Conservation (phyloP, 257 asterid species). For the Prunella vulgaris region DNA sequence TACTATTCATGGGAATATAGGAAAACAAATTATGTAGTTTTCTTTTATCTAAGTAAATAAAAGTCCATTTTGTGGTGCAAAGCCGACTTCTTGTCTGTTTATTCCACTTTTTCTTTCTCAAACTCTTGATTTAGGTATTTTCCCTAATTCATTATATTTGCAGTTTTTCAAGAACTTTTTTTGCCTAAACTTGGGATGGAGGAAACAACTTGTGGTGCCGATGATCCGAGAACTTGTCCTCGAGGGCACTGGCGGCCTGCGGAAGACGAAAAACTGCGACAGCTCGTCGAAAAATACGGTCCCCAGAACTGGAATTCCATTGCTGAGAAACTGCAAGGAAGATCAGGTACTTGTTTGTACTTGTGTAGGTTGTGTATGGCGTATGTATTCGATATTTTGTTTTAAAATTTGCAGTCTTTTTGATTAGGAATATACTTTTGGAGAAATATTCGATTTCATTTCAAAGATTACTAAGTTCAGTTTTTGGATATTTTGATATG, state of each 20-base stretch:
- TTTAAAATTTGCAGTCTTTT: background rate
- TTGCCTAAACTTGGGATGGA: conserved; percentile 30
- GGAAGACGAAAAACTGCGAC: conserved; percentile 80
- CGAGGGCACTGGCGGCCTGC: conserved; percentile 97
- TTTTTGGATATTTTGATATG: background rate
- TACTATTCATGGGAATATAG: conserved; percentile 25
- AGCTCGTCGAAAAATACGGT: conserved; percentile 70
- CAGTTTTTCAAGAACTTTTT: conserved; percentile 17
- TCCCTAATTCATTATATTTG: conserved; percentile 9
- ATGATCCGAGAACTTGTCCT: conserved; percentile 64
- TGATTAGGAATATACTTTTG: conserved; percentile 27
- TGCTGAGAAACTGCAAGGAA: conserved; percentile 93
- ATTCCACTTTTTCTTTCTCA: conserved; percentile 16
- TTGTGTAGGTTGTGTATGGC: too few relatives aligned
- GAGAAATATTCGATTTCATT: background rate
- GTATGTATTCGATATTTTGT: too few relatives aligned
- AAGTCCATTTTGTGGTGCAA: conserved; percentile 57
- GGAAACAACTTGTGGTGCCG: conserved; percentile 38
- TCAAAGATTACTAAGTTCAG: background rate
- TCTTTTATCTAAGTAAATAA: conserved; percentile 4
- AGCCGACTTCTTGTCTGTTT: conserved; percentile 32
- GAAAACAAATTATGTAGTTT: conserved; percentile 19
- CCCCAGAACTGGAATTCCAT: conserved; percentile 97
- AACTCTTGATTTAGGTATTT: background rate
- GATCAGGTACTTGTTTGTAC: conserved; percentile 54